A percentile compares a stretch with the other conserved stretches of the same genome.
phyloP scores from a whole-genome alignment of 345 rosid species.

The Physaria fendleri region DNA sequence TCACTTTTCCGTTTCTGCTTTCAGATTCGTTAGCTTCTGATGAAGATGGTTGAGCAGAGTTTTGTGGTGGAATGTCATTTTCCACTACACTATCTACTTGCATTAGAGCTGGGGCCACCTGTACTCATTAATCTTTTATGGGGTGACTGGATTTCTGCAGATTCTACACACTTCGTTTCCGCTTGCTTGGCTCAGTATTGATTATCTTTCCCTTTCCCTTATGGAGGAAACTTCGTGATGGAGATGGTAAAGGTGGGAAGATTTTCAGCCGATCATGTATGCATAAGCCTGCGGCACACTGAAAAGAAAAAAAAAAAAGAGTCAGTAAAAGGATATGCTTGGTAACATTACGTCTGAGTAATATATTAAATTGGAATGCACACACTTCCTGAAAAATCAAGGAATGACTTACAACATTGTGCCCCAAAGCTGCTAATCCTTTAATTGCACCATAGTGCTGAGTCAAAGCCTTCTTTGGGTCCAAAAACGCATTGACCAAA shows the following conservation, averaged over 20 bases:
- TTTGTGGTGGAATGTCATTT: no score
- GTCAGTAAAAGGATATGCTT: no score
- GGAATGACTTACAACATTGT: conserved; percentile 73
- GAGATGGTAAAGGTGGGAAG: conserved; percentile 58
- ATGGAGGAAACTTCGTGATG: conserved; percentile 35
- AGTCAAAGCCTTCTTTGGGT: conserved; percentile 71
- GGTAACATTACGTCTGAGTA: no score
- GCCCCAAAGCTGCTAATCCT: conserved; percentile 88
- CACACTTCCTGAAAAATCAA: no score
- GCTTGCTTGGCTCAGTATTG: conserved; percentile 38
- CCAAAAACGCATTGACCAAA: no score
- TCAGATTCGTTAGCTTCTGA: conserved; percentile 30
- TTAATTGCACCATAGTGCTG: conserved; percentile 97
- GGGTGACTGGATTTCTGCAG: conserved; percentile 38
- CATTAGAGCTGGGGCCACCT: conserved; percentile 47
- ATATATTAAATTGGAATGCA: no score
- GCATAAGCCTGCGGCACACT: no score
- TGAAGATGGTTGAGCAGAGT: conserved; percentile 39
- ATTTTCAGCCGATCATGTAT: no score
- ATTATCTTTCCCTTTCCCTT: conserved; percentile 46
- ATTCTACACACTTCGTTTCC: conserved; percentile 41
- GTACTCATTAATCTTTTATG: conserved; percentile 32
- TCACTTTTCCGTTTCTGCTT: conserved; percentile 24
- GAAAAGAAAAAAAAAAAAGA: no score
- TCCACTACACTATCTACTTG: conserved; percentile 40